Evolutionary conservation across 768 basidiomycete species (phyloP).

Genomic region (Punctularia strigosozonata): DNA sequence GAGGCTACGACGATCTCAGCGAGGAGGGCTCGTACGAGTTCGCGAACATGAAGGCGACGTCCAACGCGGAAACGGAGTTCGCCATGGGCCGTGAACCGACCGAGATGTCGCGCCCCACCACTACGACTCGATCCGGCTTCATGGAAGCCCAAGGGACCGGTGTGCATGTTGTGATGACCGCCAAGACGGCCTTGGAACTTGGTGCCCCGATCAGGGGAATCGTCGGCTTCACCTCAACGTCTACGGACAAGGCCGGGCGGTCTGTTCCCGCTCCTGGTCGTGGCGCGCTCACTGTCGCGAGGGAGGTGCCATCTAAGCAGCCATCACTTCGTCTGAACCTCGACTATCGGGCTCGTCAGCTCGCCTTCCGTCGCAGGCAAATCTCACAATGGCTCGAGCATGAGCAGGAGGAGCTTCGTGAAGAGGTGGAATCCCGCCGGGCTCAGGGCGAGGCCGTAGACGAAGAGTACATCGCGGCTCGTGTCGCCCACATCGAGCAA

Average conservation of each 20-base stretch:
- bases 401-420: slow-evolving; percentile 75
- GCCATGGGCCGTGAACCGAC: slow-evolving; percentile 99
- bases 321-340: slow-evolving; percentile 74
- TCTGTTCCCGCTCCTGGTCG: slow-evolving; percentile 95
- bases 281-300: slow-evolving; percentile 81
- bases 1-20: slow-evolving; percentile 95
- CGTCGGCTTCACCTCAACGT: slow-evolving; percentile 92
- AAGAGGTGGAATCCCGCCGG: slow-evolving; percentile 59
- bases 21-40: slow-evolving; percentile 99
- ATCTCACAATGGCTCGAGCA: slow-evolving; percentile 91
- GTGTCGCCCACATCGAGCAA: slow-evolving; percentile 76
- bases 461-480: slow-evolving; percentile 60
- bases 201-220: slow-evolving; percentile 91
- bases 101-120: slow-evolving; percentile 97
- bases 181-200: slow-evolving; percentile 89
- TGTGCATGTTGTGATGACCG: slow-evolving; percentile 95
- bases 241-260: slow-evolving; percentile 97
- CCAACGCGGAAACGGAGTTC: slow-evolving; percentile 93
- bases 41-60: slow-evolving; percentile 99
- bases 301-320: slow-evolving; percentile 71
- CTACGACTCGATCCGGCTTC: slow-evolving; percentile 91
- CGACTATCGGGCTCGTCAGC: slow-evolving; percentile 85
- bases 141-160: slow-evolving; percentile 98
- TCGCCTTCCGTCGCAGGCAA: slow-evolving; percentile 89
- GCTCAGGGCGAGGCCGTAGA: slow-evolving; percentile 37